These are phyloP conservation scores for Dinochytrium kinnereticum DNA, from an alignment of 371 early-diverging fungal genomes.

Conservation along the genomic window DNA sequence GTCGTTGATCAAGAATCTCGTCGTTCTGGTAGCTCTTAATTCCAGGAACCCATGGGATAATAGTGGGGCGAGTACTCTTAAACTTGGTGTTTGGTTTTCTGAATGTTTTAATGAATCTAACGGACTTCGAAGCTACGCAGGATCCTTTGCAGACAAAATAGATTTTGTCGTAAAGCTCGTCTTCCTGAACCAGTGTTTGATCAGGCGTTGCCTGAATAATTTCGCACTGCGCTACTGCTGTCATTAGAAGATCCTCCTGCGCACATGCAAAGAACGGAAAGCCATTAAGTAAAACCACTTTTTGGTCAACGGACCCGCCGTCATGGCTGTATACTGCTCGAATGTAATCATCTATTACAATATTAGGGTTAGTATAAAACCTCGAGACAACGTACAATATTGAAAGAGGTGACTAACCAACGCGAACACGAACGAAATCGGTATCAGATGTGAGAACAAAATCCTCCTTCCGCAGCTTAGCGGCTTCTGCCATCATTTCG, in stretches of 20 bases:
- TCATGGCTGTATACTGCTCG: constrained; percentile 31
- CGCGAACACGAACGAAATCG: constrained; percentile 29
- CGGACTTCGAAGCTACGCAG: background rate
- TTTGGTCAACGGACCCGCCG: constrained; percentile 20
- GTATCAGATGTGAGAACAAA: constrained; percentile 20
- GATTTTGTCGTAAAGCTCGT: constrained; percentile 15
- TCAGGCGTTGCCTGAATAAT: constrained; percentile 7
- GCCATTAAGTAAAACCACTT: constrained; percentile 23
- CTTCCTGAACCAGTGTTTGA: constrained; percentile 12
- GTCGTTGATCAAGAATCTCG: background rate
- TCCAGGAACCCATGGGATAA: background rate
- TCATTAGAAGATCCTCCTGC: constrained; percentile 19
- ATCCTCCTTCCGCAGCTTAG: background rate
- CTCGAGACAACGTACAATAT: background rate
- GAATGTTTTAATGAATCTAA: constrained; percentile 17
- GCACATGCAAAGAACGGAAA: constrained; percentile 17
- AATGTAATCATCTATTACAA: constrained; percentile 34
- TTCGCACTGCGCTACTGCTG: constrained; percentile 23
- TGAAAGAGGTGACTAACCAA: constrained; percentile 23
- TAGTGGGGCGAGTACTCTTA: background rate
- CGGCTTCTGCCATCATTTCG: constrained; percentile 4
- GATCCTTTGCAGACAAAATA: constrained; percentile 31
- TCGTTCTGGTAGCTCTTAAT: background rate
- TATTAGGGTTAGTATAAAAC: background rate
- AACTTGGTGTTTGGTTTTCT: background rate